Evolutionary conservation across 345 rosid genomes (phyloP).

Genomic region (Barbarea vulgaris): DNA sequence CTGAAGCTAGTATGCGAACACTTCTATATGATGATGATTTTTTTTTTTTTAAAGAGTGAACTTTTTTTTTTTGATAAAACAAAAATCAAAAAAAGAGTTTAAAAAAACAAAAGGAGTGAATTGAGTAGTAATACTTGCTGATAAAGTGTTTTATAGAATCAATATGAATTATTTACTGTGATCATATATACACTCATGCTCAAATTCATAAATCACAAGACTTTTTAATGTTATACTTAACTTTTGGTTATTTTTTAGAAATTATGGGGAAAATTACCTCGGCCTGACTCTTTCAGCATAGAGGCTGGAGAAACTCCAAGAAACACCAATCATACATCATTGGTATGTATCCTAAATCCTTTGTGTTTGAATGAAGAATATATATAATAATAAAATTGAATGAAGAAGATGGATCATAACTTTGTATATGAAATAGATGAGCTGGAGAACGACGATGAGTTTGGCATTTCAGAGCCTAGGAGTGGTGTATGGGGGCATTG

Average conservation of each 20-base stretch:
- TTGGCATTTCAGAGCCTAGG: slow-evolving; percentile 78
- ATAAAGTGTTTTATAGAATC: too few relatives aligned
- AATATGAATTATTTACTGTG: too few relatives aligned
- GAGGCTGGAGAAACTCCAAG: slow-evolving; percentile 65
- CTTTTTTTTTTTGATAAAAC: too few relatives aligned
- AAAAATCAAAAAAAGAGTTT: too few relatives aligned
- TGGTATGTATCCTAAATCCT: slow-evolving; percentile 26
- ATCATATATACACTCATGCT: too few relatives aligned
- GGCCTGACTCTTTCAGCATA: slow-evolving; percentile 68
- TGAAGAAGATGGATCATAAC: neutral
- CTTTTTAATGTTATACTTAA: too few relatives aligned
- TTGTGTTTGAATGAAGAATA: neutral
- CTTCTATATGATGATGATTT: neutral
- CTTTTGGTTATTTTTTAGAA: slow-evolving; percentile 21
- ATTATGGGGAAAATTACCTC: slow-evolving; percentile 75
- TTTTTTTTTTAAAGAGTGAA: neutral
- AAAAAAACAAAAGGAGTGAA: too few relatives aligned
- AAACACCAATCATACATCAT: slow-evolving; percentile 19
- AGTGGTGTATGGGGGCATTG: slow-evolving; percentile 74
- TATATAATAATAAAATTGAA: too few relatives aligned
- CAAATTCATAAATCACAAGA: too few relatives aligned
- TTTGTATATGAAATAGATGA: slow-evolving; percentile 28
- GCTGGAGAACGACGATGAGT: slow-evolving; percentile 60
- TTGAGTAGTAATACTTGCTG: too few relatives aligned
- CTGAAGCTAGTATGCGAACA: neutral